These are phyloP conservation scores for Forsythia viridissima DNA, from an alignment of 257 asterid genomes.

Conservation along the genomic window DNA sequence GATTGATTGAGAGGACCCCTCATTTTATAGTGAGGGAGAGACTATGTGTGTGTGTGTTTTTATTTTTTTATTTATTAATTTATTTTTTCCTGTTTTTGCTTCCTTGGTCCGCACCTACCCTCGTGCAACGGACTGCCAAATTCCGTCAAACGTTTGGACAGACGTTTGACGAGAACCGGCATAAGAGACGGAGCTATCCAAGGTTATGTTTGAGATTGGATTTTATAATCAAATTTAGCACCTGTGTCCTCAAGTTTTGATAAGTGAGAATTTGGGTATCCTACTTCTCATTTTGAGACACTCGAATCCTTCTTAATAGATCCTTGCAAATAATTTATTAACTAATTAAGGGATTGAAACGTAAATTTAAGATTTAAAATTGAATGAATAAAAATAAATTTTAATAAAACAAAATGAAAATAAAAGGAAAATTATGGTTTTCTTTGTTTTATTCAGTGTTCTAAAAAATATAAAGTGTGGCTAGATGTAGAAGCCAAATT, in stretches of 20 bases:
- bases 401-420: too few species aligned
- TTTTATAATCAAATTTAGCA: neutral
- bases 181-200: constrained; percentile 24
- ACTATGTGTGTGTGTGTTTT: neutral
- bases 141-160: constrained; percentile 29
- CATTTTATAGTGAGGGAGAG: constrained; percentile 19
- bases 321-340: too few species aligned
- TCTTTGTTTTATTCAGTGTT: too few species aligned
- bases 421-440: too few species aligned
- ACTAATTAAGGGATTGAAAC: too few species aligned
- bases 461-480: too few species aligned
- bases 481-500: too few species aligned
- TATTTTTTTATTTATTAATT: neutral
- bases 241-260: neutral
- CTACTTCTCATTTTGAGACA: neutral
- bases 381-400: too few species aligned
- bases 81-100: neutral
- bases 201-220: neutral
- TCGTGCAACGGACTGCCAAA: constrained; percentile 20
- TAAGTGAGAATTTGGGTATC: neutral
- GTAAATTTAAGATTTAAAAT: too few species aligned
- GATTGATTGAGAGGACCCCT: constrained; percentile 17
- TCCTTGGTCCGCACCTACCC: constrained; percentile 30
- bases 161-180: constrained; percentile 27
- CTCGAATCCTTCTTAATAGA: neutral